Evolutionary conservation across 1,139 yeast genomes (phyloP).

Genomic region (Protomyces macrosporus): DNA sequence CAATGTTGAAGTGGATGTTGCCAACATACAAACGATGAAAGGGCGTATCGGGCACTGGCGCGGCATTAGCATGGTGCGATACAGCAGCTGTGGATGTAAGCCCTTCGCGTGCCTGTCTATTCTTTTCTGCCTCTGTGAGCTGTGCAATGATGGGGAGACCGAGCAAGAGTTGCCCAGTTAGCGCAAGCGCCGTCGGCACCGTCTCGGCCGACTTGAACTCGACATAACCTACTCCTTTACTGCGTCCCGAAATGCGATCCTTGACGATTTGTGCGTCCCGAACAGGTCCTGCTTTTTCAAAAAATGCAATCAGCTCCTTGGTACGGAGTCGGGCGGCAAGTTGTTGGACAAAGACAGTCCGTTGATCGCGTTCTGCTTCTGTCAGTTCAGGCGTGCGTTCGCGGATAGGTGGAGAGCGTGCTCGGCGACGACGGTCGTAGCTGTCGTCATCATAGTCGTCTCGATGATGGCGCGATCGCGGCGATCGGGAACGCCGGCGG

Average conservation of each 20-base stretch:
- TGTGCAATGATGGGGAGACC: slow-evolving; percentile 42
- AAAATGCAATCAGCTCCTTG: slow-evolving; percentile 39
- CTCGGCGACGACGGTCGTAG: slow-evolving; percentile 6
- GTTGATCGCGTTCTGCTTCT: slow-evolving; percentile 38
- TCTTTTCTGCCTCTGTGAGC: slow-evolving; percentile 41
- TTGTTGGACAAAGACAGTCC: slow-evolving; percentile 43
- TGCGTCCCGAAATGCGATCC: slow-evolving; percentile 39
- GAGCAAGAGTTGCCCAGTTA: slow-evolving; percentile 40
- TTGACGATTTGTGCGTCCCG: slow-evolving; percentile 42
- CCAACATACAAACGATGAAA: slow-evolving; percentile 39
- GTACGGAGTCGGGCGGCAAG: slow-evolving; percentile 40
- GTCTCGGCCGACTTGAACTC: slow-evolving; percentile 39
- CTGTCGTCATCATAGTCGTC: not conserved
- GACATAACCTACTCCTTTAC: slow-evolving; percentile 43
- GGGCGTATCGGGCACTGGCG: slow-evolving; percentile 31
- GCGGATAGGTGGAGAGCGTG: slow-evolving; percentile 1
- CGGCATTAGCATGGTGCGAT: slow-evolving; percentile 3
- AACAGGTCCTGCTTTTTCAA: slow-evolving; percentile 40
- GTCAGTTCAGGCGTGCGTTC: slow-evolving; percentile 30
- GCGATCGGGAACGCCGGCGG: slow-evolving; percentile 24
- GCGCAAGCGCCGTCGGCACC: slow-evolving; percentile 38
- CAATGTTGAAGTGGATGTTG: slow-evolving; percentile 38
- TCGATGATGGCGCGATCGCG: slow-evolving; percentile 8
- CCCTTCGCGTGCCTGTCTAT: slow-evolving; percentile 36
- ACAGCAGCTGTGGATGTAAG: slow-evolving; percentile 6